A percentile compares a stretch with the other conserved stretches of the same genome.
These are phyloP conservation scores for Boletus sp. DNA, from an alignment of 768 basidiomycete genomes.

Conservation along the genomic window DNA sequence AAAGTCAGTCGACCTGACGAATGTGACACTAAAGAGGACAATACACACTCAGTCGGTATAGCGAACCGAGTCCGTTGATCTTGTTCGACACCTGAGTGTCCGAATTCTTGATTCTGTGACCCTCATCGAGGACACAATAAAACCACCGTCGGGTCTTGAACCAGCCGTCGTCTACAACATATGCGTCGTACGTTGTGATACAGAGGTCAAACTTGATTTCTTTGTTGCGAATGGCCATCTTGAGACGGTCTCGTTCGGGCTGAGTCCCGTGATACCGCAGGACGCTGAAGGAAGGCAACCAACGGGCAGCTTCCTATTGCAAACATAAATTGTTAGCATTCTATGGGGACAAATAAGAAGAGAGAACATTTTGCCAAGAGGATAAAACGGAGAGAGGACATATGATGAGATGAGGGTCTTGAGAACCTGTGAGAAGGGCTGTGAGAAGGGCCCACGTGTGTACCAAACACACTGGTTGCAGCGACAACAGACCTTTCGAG, in stretches of 20 bases:
- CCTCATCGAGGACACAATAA: constrained; percentile 62
- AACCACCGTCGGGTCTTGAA: constrained; percentile 58
- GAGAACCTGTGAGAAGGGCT: constrained; percentile 26
- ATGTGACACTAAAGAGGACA: not conserved
- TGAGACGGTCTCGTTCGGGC: constrained; percentile 54
- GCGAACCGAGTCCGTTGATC: constrained; percentile 51
- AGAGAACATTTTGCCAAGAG: constrained; percentile 52
- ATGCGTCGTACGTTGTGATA: constrained; percentile 68
- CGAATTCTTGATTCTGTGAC: constrained; percentile 71
- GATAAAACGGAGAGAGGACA: constrained; percentile 69
- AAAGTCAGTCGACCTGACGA: not conserved
- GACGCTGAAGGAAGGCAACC: constrained; percentile 49
- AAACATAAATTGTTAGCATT: not conserved
- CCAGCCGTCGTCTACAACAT: constrained; percentile 54
- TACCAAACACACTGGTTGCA: not conserved
- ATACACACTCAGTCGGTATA: constrained; percentile 52
- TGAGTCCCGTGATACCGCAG: constrained; percentile 62
- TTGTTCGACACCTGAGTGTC: constrained; percentile 52
- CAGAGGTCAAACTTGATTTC: constrained; percentile 44
- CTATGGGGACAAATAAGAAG: not conserved
- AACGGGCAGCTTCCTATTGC: constrained; percentile 48
- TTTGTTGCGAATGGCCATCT: constrained; percentile 37
- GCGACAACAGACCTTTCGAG: constrained; percentile 33
- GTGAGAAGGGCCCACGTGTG: not conserved
- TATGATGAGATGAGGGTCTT: constrained; percentile 65